These are phyloP conservation scores for Chaetomium tenue DNA, from an alignment of 495 filamentous ascomycete genomes.

Conservation along the genomic window DNA sequence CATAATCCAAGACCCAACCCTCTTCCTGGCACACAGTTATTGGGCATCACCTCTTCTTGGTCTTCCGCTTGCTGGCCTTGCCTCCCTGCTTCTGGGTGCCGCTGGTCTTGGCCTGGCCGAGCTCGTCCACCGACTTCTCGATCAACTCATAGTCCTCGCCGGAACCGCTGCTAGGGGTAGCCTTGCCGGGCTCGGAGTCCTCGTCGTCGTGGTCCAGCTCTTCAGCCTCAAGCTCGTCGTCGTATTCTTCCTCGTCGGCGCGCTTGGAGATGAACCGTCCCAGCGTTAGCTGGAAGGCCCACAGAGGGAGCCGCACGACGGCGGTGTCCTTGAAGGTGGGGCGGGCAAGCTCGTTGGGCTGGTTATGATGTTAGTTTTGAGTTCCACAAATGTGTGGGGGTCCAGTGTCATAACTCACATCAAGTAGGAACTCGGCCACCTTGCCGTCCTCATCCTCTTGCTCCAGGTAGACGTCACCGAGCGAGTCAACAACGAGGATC, in stretches of 20 bases:
- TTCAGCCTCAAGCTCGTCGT: slow-evolving; percentile 39
- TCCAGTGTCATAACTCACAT: slow-evolving; percentile 51
- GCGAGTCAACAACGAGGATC: slow-evolving; percentile 83
- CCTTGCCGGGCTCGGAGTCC: slow-evolving; percentile 40
- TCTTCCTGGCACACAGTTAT: background rate
- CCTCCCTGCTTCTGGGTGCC: slow-evolving; percentile 42
- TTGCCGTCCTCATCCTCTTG: slow-evolving; percentile 85
- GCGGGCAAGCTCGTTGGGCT: slow-evolving; percentile 62
- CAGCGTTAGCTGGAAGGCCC: slow-evolving; percentile 58
- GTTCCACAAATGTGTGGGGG: background rate
- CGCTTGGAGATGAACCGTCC: slow-evolving; percentile 51
- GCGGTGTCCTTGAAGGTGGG: slow-evolving; percentile 70
- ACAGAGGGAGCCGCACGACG: slow-evolving; percentile 64
- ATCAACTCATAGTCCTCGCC: slow-evolving; percentile 57
- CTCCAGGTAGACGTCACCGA: slow-evolving; percentile 89
- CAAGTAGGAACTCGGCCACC: slow-evolving; percentile 76
- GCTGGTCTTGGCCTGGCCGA: slow-evolving; percentile 43
- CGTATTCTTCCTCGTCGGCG: slow-evolving; percentile 38
- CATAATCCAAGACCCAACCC: background rate
- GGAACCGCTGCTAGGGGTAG: slow-evolving; percentile 48
- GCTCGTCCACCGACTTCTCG: slow-evolving; percentile 51
- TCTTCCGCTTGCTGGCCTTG: slow-evolving; percentile 48
- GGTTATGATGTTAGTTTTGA: background rate
- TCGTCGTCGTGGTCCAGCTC: slow-evolving; percentile 39
- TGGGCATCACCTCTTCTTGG: slow-evolving; percentile 44